Conservation (phyloP, 345 rosid species). For the Syzygium aqueum region DNA sequence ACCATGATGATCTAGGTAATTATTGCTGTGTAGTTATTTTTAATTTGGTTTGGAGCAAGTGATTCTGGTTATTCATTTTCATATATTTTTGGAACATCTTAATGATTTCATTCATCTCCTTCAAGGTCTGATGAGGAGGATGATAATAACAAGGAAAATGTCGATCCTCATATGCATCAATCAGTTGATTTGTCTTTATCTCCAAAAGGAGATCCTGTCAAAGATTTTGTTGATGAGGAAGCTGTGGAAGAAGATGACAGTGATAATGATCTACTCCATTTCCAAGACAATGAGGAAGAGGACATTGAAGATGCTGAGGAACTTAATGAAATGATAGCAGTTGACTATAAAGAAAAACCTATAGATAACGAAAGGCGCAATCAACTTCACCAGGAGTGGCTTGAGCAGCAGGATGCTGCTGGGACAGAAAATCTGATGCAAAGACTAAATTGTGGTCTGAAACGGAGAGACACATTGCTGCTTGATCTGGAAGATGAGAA, state of each 20-base stretch:
- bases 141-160: constrained; percentile 50
- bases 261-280: constrained; percentile 62
- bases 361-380: constrained; percentile 67
- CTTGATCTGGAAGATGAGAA: constrained; percentile 40
- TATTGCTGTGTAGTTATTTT: background rate
- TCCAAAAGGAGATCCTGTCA: constrained; percentile 62
- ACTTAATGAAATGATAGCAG: constrained; percentile 67
- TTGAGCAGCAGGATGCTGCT: constrained; percentile 78
- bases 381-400: constrained; percentile 91
- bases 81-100: background rate
- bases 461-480: constrained; percentile 24
- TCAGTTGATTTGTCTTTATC: constrained; percentile 23
- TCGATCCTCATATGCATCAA: constrained; percentile 20
- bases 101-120: background rate
- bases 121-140: constrained; percentile 51
- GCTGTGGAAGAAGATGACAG: constrained; percentile 97
- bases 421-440: constrained; percentile 77
- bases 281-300: constrained; percentile 57
- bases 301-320: constrained; percentile 54
- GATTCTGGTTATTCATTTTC: background rate
- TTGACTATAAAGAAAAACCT: constrained; percentile 58
- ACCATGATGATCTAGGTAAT: background rate
- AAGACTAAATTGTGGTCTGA: constrained; percentile 53
- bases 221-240: constrained; percentile 80
- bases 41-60: background rate